These are phyloP conservation scores for Coemansia sp. DNA, from an alignment of 192 early-diverging fungal species.

Conservation along the genomic window DNA sequence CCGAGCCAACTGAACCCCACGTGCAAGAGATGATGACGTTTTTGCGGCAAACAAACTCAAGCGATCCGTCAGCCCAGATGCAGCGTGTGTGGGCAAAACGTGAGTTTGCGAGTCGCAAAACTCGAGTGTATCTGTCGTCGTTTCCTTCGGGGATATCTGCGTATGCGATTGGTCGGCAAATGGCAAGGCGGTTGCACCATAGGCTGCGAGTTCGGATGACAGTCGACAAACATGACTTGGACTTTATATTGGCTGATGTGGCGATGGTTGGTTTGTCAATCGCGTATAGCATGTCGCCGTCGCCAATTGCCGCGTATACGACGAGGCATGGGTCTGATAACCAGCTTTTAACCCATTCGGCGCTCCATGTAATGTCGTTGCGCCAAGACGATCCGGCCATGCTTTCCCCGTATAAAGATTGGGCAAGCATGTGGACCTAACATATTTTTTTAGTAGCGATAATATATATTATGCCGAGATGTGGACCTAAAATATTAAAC, in stretches of 20 bases:
- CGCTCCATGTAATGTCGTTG: slow-evolving; percentile 12
- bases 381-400: slow-evolving; percentile 19
- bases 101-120: slow-evolving; percentile 6
- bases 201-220: slow-evolving; percentile 13
- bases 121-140: slow-evolving; percentile 11
- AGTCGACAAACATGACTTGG: slow-evolving; percentile 16
- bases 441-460: not conserved
- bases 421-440: slow-evolving; percentile 13
- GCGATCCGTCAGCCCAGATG: slow-evolving; percentile 7
- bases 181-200: slow-evolving; percentile 14
- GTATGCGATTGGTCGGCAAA: slow-evolving; percentile 22
- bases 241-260: slow-evolving; percentile 30
- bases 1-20: slow-evolving; percentile 17
- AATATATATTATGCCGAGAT: not conserved
- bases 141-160: slow-evolving; percentile 22
- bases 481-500: slow-evolving; percentile 15
- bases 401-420: slow-evolving; percentile 24
- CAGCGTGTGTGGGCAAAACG: slow-evolving; percentile 14
- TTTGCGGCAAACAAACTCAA: not conserved
- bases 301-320: slow-evolving; percentile 12
- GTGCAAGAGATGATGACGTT: slow-evolving; percentile 2
- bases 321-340: not conserved
- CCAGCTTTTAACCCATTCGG: slow-evolving; percentile 23
- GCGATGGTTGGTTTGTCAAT: slow-evolving; percentile 18
- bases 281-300: slow-evolving; percentile 30